Percentiles rank a stretch among this genome's conserved stretches.
Evolutionary conservation across 2,329 filamentous ascomycete genomes (phyloP).

Genomic region (Emericellopsis cladophorae): DNA sequence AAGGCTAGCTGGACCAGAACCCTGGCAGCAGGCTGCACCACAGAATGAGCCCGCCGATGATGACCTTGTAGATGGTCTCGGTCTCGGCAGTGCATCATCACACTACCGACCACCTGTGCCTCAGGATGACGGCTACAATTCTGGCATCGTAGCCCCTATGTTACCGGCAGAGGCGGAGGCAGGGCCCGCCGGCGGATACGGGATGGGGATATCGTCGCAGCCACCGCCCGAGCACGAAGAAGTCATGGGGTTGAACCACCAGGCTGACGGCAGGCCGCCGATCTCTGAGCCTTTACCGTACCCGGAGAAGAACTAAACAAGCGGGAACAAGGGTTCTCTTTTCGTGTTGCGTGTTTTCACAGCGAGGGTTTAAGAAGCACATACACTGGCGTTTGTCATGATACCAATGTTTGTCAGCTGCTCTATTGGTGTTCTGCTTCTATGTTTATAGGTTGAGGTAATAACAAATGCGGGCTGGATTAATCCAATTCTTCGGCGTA

Average conservation of each 20-base stretch:
- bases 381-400: too few relatives aligned
- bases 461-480: too few relatives aligned
- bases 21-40: too few relatives aligned
- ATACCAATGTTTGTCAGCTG: too few relatives aligned
- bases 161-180: neutral
- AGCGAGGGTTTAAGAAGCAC: too few relatives aligned
- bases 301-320: slow-evolving; percentile 9
- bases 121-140: neutral
- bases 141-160: neutral
- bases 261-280: slow-evolving; percentile 13
- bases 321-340: neutral
- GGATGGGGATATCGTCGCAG: neutral
- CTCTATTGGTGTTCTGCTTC: too few relatives aligned
- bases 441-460: too few relatives aligned
- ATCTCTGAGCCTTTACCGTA: slow-evolving; percentile 8
- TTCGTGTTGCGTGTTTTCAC: neutral
- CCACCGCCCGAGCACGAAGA: slow-evolving; percentile 14
- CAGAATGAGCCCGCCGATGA: neutral
- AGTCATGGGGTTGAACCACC: slow-evolving; percentile 16
- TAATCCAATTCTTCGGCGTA: slow-evolving; percentile 20
- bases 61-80: neutral
- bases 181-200: neutral
- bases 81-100: neutral
- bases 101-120: neutral
- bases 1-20: too few relatives aligned